phyloP scores from a whole-genome alignment of 805 yeast species.

The Starmerella riodocensis region DNA sequence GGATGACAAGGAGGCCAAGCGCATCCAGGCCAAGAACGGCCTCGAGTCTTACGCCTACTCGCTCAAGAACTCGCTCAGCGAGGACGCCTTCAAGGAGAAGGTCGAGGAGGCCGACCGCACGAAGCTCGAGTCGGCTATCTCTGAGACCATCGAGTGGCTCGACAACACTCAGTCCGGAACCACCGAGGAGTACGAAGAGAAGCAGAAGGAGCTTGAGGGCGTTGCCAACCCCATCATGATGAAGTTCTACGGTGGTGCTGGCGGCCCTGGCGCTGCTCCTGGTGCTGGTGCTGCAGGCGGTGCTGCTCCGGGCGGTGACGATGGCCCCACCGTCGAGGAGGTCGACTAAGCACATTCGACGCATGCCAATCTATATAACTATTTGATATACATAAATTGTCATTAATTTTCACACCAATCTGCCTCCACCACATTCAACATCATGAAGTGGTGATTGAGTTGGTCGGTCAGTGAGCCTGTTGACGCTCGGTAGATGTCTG shows the following conservation, averaged over 20 bases:
- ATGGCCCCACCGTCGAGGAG: constrained; percentile 69
- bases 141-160: constrained; percentile 47
- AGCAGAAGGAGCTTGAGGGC: constrained; percentile 90
- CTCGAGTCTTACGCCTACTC: constrained; percentile 93
- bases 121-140: constrained; percentile 24
- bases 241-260: constrained; percentile 77
- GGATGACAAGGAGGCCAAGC: constrained; percentile 86
- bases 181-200: constrained; percentile 80
- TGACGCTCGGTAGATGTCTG: too few relatives aligned
- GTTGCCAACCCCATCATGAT: constrained; percentile 94
- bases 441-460: too few relatives aligned
- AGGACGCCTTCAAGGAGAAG: constrained; percentile 66
- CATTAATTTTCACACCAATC: too few relatives aligned
- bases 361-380: too few relatives aligned
- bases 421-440: too few relatives aligned
- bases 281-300: constrained; percentile 56
- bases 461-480: too few relatives aligned
- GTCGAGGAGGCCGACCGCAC: constrained; percentile 25
- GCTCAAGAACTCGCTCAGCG: constrained; percentile 67
- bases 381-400: too few relatives aligned
- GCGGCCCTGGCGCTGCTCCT: constrained; percentile 65
- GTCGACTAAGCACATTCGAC: constrained; percentile 45
- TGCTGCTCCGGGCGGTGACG: constrained; percentile 32
- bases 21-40: constrained; percentile 88
- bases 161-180: constrained; percentile 87